Evolutionary conservation across 768 basidiomycete genomes (phyloP).

Genomic region (Kwoniella sp.): DNA sequence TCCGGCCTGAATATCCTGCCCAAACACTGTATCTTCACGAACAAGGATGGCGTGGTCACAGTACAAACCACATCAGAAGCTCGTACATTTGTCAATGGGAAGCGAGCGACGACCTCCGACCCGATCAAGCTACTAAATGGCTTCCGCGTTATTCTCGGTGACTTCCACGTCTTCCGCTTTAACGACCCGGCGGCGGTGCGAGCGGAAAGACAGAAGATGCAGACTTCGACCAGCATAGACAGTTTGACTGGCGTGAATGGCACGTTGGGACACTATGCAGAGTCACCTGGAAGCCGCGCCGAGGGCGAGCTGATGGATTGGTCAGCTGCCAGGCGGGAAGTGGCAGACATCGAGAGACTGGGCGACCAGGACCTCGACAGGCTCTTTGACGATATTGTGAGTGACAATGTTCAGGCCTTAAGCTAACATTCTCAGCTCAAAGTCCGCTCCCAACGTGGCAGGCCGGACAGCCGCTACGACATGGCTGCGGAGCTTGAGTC

Average conservation of each 20-base stretch:
- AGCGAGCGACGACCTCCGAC: constrained; percentile 70
- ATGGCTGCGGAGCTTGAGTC: constrained; percentile 34
- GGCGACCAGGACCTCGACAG: constrained; percentile 79
- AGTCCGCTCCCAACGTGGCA: constrained; percentile 35
- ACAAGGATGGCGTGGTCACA: constrained; percentile 75
- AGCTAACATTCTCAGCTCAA: constrained; percentile 27
- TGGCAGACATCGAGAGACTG: constrained; percentile 84
- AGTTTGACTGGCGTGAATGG: constrained; percentile 13
- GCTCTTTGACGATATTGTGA: constrained; percentile 88
- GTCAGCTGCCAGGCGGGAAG: constrained; percentile 95
- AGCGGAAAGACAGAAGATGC: constrained; percentile 32
- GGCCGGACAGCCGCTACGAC: constrained; percentile 38
- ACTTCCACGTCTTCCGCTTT: constrained; percentile 96
- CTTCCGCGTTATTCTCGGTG: constrained; percentile 93
- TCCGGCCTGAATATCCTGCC: constrained; percentile 87
- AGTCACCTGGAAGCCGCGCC: constrained; percentile 18
- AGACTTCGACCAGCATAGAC: constrained; percentile 25
- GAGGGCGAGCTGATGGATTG: constrained; percentile 62
- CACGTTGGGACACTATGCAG: constrained; percentile 17
- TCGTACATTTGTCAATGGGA: constrained; percentile 80
- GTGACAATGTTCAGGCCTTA: constrained; percentile 57
- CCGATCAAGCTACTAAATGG: constrained; percentile 85
- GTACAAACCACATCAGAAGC: constrained; percentile 74
- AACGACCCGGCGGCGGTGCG: constrained; percentile 52
- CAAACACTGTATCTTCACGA: constrained; percentile 90